These are phyloP conservation scores for Gracilariopsis chorda DNA, from an alignment of 23 red algal species.

Conservation along the genomic window DNA sequence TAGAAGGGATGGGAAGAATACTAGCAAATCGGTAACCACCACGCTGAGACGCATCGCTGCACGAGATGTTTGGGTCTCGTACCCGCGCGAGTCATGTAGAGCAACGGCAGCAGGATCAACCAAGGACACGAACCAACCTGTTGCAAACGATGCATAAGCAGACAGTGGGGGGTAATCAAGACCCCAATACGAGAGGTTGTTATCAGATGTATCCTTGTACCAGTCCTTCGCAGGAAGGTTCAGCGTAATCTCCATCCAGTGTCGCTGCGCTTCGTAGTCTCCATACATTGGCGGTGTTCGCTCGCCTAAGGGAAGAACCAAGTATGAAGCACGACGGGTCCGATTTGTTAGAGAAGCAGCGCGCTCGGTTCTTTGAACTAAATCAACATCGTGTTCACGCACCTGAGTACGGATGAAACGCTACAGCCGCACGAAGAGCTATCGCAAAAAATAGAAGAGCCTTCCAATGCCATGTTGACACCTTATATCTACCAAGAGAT, in stretches of 20 bases:
- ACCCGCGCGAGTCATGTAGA: conserved; percentile 63
- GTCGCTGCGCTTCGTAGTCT: conserved; percentile 96
- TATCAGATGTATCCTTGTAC: conserved; percentile 59
- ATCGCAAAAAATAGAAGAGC: conserved; percentile 21
- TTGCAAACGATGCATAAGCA: conserved; percentile 55
- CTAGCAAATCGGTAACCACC: conserved; percentile 60
- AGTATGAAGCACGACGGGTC: too few species aligned
- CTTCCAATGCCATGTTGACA: neutral
- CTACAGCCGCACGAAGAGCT: conserved; percentile 55
- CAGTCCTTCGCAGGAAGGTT: conserved; percentile 63
- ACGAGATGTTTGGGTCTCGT: conserved; percentile 60
- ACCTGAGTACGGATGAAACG: conserved; percentile 68
- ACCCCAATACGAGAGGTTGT: conserved; percentile 86
- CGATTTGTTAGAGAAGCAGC: too few species aligned
- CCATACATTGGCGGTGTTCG: conserved; percentile 77
- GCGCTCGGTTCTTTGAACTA: neutral
- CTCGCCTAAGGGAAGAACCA: conserved; percentile 87
- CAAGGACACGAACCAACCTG: conserved; percentile 5
- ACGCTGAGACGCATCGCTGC: conserved; percentile 78
- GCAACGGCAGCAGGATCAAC: conserved; percentile 47
- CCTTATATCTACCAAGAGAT: neutral
- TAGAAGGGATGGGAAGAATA: conserved; percentile 74
- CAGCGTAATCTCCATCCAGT: conserved; percentile 96
- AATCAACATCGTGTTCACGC: neutral
- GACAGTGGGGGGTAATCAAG: conserved; percentile 97